Evolutionary conservation across 2,329 filamentous ascomycete species (phyloP), one percentile per base, ranked within the genome.

Genomic region (Alternaria sp.): DNA sequence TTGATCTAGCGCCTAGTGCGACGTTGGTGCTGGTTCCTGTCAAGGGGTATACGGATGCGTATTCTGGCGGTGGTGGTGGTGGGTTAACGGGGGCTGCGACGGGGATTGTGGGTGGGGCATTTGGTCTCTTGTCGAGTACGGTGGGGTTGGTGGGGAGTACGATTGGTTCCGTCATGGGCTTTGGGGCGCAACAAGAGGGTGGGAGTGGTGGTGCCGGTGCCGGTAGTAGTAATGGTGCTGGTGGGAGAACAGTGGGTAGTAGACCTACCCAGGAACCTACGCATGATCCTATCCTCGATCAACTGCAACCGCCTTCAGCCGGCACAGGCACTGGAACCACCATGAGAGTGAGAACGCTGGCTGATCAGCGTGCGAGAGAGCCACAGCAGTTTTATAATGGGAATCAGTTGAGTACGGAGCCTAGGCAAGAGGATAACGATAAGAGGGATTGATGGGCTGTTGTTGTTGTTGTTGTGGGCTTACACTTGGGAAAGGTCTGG

Each of bases 371-470:
- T 41, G 81, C 84, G 20, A 82, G 86, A 62, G 81, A 84, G 40
- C 82, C 83, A 54, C 85, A 88, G 45, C 90, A 96, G 73, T 86
- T 96, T 48, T 97, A 97, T 75, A 97, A 97, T 73, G 94, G 94
- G 1, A 97, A 97, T 74, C 92, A 92, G 57, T 51, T 60, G 40
- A 60, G 57, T 40, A 60, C 57, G n/a, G 57, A 60, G 32, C 40
- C 53, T 8, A 51, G 57, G 32, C 53, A 46, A 5, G 45, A 51
- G 9, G 57, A 60, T 28, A 51, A 46, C 14, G 57, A 60, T 38
- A 60, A 60, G 30, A 46, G 57, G 38, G 57, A 60, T 46, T 60
- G 22, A 57, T 18, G 18, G 38, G 25, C 25, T 27, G 25, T 27
- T 27, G 25, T 27, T 22, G 4, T 22, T 22, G 20, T 22, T 25